phyloP scores from a whole-genome alignment of 116 monocot species.

The Dioscorea cayenensis region DNA sequence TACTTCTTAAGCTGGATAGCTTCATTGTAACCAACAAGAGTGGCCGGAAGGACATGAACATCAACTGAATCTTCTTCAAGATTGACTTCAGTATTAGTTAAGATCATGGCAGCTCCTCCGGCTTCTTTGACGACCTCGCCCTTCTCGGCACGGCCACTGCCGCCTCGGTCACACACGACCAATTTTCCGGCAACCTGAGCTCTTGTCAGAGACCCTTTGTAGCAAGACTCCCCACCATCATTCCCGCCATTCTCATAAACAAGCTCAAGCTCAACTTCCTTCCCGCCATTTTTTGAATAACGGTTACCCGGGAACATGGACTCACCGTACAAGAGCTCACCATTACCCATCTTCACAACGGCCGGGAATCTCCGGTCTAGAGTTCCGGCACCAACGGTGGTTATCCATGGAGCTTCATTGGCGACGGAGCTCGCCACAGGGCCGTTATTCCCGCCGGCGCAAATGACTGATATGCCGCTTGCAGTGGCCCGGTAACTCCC shows the following conservation, averaged over 20 bases:
- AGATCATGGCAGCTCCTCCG: conserved; percentile 63
- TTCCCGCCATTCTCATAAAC: conserved; percentile 35
- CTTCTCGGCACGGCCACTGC: conserved; percentile 64
- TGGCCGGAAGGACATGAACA: conserved; percentile 56
- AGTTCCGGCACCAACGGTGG: conserved; percentile 69
- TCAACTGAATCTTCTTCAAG: conserved; percentile 63
- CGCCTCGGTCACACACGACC: conserved; percentile 65
- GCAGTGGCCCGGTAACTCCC: conserved; percentile 61
- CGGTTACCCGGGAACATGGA: conserved; percentile 57
- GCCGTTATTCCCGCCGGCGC: conserved; percentile 73
- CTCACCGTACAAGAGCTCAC: conserved; percentile 57
- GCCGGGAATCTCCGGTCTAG: conserved; percentile 59
- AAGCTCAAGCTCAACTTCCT: conserved; percentile 28
- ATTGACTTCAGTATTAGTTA: conserved; percentile 56
- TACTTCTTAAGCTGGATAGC: conserved; percentile 37
- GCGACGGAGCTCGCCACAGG: conserved; percentile 39
- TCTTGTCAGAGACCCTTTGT: conserved; percentile 37
- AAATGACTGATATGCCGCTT: conserved; percentile 51
- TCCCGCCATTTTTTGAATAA: conserved; percentile 34
- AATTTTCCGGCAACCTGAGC: conserved; percentile 42
- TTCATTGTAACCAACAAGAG: conserved; percentile 44
- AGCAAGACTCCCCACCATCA: conserved; percentile 47
- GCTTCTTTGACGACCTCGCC: conserved; percentile 44
- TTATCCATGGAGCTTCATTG: conserved; percentile 82
- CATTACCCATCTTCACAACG: conserved; percentile 33